Base-by-base conservation (phyloP, 495 filamentous ascomycete species). In the Tuber aestivum region DNA sequence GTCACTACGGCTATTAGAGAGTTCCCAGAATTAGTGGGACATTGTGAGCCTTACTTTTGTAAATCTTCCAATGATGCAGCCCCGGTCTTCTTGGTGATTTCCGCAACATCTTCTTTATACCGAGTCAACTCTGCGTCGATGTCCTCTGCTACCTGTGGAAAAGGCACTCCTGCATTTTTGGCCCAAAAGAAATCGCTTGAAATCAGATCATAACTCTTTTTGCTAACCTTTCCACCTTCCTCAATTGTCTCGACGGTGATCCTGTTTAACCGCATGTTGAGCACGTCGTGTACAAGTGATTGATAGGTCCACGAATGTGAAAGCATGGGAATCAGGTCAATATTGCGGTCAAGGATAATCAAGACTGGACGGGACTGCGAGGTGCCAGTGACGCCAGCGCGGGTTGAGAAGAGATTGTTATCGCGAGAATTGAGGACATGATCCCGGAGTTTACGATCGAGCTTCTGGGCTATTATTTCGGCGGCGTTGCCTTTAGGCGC, bases 281-380 rank as follows among this genome's bases (percentile, higher is more conserved):
- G 90, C 12, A 99, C 92, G 85, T 99, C 96, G 78, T 97, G 92
- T 42, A 97, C 94, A 27, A 99, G 88, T 1, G 94, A 97, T 82
- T 98, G 95, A 82, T 99, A 99, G 6, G 94, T 97, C 95, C 95
- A 99, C 2, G 94, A 97, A 85, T 99, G 95, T 37, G 94, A 97
- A 1, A 98, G 87, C 96, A 98, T 98, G n/a, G 96, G 94, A 75
- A 97, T 93, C 48, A 98, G 84, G 84, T 99, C 95, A 37, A 99
- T 91, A 77, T 96, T 98, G 76, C 95, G 92, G 84, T 98, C 95
- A 69, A 97, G 83, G 80, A 84, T 82, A 79, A 86, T 83, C 80
- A 86, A 83, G 81, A 85, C 84, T 75, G 85, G 83, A 38, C 83
- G 77, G 73, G 82, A 75, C 72, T 82, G 72, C 72, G 82, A 80